Evolutionary conservation across 1,284 basidiomycete genomes (phyloP), one percentile per base, ranked within the genome.

Genomic region (Ustilago tritici): DNA sequence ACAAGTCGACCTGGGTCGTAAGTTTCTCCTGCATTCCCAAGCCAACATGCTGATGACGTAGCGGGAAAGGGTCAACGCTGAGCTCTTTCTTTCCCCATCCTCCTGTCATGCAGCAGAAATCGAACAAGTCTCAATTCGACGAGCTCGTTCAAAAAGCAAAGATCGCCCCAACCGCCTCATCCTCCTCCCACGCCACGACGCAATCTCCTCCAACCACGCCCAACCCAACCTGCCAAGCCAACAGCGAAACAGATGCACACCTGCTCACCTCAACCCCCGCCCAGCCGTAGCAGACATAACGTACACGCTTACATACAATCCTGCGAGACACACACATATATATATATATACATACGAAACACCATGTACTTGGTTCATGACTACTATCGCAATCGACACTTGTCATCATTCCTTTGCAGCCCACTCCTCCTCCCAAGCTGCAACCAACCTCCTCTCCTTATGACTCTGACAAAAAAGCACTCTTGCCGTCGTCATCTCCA

Each of bases 91-190:
- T 46, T 46, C 43, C 6, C 43, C 5, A 7, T 46, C n/a, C 43
- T 19, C 23, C 36, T 19, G 3, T 23, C n/a, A 8, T 19, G 1
- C 19, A 7, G n/a, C 43, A 46, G 43, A 65, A 69, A 54, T 53
- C 65, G 2, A 77, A 77, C 70, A 72, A 72, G 56, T 69, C 75
- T 46, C 75, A 77, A 32, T 77, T 72, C 34, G 66, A 72, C 43
- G 57, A 69, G 1, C 55, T 77, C 34, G 61, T 77, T 14, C 55
- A 57, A 34, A 69, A 63, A n/a, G 75, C 75, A 47, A 76, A 56
- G 53, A 47, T 47, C 34, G 74, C 65, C 1, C n/a, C 35, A 11
- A 68, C 55, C 36, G 19, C 56, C 9, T 23, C 56, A 5, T 32
- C 31, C 34, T 50, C 41, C 31, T 50, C 31, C 1, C 32, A 41